phyloP scores from a whole-genome alignment of 208 protist genomes.

The Trichomonas gallinae region DNA sequence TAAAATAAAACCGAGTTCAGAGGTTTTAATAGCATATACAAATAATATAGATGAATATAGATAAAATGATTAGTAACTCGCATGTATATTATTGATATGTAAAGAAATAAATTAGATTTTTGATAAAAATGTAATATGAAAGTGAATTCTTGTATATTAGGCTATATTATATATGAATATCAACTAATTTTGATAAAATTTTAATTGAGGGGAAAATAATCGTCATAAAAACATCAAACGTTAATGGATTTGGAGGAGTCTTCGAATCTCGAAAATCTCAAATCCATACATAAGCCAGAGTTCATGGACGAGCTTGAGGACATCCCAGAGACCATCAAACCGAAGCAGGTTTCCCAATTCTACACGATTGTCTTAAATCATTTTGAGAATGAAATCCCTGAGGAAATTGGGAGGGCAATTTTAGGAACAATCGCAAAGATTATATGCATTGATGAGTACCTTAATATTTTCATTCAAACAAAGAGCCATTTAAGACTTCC shows the following conservation, averaged over 20 bases:
- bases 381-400: background rate
- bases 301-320: background rate
- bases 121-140: no score
- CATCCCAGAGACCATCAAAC: background rate
- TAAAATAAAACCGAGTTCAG: no score
- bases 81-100: no score
- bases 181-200: background rate
- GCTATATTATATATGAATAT: no score
- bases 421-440: background rate
- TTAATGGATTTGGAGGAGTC: background rate
- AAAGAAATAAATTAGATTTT: no score
- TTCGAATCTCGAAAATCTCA: background rate
- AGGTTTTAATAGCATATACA: no score
- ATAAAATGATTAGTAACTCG: no score
- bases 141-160: no score
- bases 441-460: background rate
- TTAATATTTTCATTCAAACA: background rate
- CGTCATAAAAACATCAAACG: background rate
- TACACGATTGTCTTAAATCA: background rate
- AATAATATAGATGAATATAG: no score
- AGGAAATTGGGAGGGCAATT: background rate
- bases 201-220: background rate
- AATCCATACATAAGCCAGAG: background rate
- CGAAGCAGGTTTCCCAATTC: background rate
- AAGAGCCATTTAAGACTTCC: background rate